A percentile compares a stretch with the other conserved stretches of the same genome.
Evolutionary conservation across 2,329 filamentous ascomycete species (phyloP).

Genomic region (Aspergillus candidus): DNA sequence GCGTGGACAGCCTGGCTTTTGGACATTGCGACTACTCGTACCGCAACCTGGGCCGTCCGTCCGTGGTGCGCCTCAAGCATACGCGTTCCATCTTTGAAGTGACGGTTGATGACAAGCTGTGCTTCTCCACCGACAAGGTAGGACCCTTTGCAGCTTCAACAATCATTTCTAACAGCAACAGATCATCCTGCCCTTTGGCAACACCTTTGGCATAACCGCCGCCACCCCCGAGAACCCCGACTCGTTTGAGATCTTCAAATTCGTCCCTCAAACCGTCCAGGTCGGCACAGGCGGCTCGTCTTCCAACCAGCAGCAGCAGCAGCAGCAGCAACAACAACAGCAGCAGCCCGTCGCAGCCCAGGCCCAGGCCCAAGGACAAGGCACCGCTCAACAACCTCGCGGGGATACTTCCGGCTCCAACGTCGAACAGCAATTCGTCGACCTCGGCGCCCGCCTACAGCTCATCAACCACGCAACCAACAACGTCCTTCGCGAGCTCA

Average conservation of each 20-base stretch:
- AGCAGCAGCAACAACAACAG: constrained; percentile 9
- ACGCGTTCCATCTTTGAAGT: constrained; percentile 64
- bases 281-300: constrained; percentile 13
- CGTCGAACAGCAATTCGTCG: constrained; percentile 61
- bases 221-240: constrained; percentile 87
- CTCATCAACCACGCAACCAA: constrained; percentile 55
- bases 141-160: constrained; percentile 2
- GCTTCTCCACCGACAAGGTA: constrained; percentile 72
- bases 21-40: constrained; percentile 88
- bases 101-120: constrained; percentile 69
- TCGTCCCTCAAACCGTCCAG: constrained; percentile 59
- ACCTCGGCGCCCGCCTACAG: constrained; percentile 76
- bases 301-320: constrained; percentile 9
- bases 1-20: constrained; percentile 80
- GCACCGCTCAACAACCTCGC: constrained; percentile 4
- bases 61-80: constrained; percentile 69
- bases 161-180: constrained; percentile 26
- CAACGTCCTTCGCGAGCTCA: constrained; percentile 50
- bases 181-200: constrained; percentile 70
- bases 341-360: constrained; percentile 15
- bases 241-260: constrained; percentile 88
- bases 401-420: constrained; percentile 40
- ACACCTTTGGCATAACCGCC: constrained; percentile 81
- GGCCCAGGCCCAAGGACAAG: constrained; percentile 16
- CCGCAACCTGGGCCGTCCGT: constrained; percentile 82